Base-by-base conservation (phyloP, 1,139 yeast genomes). In the Magnusiomyces clavatus region DNA sequence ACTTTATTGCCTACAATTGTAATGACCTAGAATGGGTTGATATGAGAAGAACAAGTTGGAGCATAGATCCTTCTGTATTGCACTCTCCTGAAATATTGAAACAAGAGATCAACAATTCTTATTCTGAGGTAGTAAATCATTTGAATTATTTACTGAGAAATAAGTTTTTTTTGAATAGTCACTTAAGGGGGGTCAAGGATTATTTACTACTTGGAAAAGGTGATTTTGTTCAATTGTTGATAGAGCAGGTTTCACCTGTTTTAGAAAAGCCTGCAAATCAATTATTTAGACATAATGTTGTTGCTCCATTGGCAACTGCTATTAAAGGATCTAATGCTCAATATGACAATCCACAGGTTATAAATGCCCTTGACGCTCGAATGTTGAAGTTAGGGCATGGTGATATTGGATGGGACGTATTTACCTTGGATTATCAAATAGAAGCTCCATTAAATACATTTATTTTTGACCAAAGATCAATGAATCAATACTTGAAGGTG, bases 351-450 rank as follows among this genome's bases (percentile, higher is more conserved):
- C 68, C 67, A 3, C 67, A 64, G 29, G 70, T 78, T 2, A 60
- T 77, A n/a, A 72, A 76, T 48, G 71, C 88, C 50, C 65, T 92
- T 16, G 97, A 92, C 70, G 96, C 96, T 0, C 73, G 96, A 47
- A 76, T 90, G 47, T 73, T 89, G 49, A 90, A 69, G 51, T 70
- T 83, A 41, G 80, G 81, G 2, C 78, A 83, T 59, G 94, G 94
- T 0, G 81, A 72, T 57, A 55, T 64, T 44, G 76, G 77, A 72
- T 92, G 97, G 97, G 96, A 90, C 63, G 89, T 86, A 3, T 90
- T 92, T 66, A 88, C 97, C 0, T 71, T 92, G 47, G 97, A 89
- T 63, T 92, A 86, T 64, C 75, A 82, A 50, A 72, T 88, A 4
- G 84, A 78, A 48, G 67, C 77, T 16, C 63, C 90, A 80, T 17